Percentiles rank a stretch among this genome's conserved stretches.
phyloP scores from a whole-genome alignment of 352 stramenopile genomes.

The Stephanocyclus meneghinianus region DNA sequence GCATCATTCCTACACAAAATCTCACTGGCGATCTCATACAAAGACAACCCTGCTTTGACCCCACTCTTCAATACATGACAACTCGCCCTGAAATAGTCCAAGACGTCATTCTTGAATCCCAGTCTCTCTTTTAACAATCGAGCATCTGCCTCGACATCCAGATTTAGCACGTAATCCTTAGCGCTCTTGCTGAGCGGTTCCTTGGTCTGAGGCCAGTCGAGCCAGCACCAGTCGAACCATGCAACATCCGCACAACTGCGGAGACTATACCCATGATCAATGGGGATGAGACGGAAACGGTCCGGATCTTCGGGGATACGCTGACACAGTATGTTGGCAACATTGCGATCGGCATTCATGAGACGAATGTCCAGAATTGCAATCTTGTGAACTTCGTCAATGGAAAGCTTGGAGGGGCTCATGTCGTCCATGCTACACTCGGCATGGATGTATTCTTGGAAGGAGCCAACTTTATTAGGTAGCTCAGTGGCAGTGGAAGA shows the following conservation, averaged over 20 bases:
- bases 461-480: conserved; percentile 89
- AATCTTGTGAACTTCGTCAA: conserved; percentile 96
- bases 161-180: conserved; percentile 72
- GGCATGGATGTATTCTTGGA: conserved; percentile 95
- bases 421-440: conserved; percentile 94
- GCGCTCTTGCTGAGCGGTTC: conserved; percentile 74
- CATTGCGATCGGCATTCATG: conserved; percentile 96
- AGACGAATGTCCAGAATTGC: conserved; percentile 97
- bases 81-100: conserved; percentile 82
- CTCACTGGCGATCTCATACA: conserved; percentile 84
- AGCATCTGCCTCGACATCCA: conserved; percentile 83
- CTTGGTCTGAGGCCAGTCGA: conserved; percentile 93
- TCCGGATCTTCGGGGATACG: conserved; percentile 79
- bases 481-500: conserved; percentile 49
- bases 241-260: conserved; percentile 93
- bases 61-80: conserved; percentile 81
- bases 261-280: conserved; percentile 98
- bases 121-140: conserved; percentile 77
- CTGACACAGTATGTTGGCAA: conserved; percentile 95
- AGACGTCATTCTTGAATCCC: conserved; percentile 76
- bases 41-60: conserved; percentile 77
- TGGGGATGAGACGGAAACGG: conserved; percentile 94
- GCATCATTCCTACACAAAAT: conserved; percentile 55
- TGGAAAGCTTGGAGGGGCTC: conserved; percentile 85
- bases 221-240: conserved; percentile 98